phyloP scores from a whole-genome alignment of 129 eudicot species.

The Pulicaria dysenterica region DNA sequence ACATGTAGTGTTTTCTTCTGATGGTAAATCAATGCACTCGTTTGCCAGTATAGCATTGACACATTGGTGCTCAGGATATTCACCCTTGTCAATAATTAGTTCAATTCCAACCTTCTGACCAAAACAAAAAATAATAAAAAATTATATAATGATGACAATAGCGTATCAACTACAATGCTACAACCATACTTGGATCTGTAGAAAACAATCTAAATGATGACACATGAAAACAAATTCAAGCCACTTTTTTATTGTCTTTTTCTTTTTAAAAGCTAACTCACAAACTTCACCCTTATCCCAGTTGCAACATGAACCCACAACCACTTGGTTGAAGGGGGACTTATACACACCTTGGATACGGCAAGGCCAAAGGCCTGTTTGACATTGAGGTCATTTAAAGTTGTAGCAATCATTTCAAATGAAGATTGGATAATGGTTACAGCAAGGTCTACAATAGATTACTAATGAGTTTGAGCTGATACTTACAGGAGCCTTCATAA shows the following conservation, averaged over 20 bases:
- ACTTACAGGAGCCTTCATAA: slow-evolving; percentile 77
- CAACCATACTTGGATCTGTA: slow-evolving; percentile 9
- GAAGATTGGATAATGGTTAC: background rate
- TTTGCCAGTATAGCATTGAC: slow-evolving; percentile 47
- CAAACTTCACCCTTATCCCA: no score
- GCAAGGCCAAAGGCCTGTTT: no score
- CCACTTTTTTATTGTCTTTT: background rate
- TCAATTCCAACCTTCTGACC: slow-evolving; percentile 81
- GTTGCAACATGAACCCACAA: no score
- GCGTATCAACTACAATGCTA: background rate
- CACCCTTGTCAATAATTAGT: slow-evolving; percentile 53
- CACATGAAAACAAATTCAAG: background rate
- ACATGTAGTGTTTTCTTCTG: slow-evolving; percentile 42
- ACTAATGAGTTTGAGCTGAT: slow-evolving; percentile 18
- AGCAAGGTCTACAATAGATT: background rate
- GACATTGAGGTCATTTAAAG: background rate
- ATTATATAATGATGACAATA: background rate
- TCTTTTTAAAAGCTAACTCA: no score
- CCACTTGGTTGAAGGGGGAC: no score
- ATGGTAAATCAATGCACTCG: slow-evolving; percentile 43
- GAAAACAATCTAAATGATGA: background rate
- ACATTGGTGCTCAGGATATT: slow-evolving; percentile 34
- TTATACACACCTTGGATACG: no score
- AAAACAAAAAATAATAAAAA: background rate
- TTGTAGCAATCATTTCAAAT: background rate